Conservation (phyloP, 78 protist species). For the Chrysochromulina parva region DNA sequence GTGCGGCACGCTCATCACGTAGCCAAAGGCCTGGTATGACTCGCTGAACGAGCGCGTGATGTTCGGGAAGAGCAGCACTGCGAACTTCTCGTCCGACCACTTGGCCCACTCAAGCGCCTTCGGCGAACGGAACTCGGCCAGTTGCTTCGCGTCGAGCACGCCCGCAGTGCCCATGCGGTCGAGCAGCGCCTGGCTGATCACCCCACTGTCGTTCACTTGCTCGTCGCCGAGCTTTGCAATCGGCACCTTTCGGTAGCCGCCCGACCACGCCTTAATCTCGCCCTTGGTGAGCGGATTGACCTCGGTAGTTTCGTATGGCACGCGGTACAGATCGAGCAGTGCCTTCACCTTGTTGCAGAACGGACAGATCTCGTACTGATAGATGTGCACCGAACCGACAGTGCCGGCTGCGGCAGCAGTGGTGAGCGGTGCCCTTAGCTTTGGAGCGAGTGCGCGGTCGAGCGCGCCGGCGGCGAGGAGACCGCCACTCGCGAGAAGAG, state of each 20-base stretch:
- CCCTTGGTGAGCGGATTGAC: conserved; percentile 10
- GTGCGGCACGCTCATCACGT: neutral
- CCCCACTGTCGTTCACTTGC: neutral
- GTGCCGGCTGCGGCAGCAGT: neutral
- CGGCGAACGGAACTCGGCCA: neutral
- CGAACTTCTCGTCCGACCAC: neutral
- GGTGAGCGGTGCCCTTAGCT: neutral
- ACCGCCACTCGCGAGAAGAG: neutral
- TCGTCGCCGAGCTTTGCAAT: neutral
- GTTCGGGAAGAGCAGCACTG: conserved; percentile 1
- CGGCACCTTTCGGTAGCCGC: neutral
- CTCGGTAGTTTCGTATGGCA: neutral
- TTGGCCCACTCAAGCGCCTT: neutral
- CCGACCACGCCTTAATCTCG: neutral
- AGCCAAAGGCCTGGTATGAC: neutral
- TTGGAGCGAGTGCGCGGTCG: neutral
- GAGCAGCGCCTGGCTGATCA: neutral
- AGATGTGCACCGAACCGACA: neutral
- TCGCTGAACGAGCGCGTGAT: neutral
- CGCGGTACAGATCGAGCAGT: neutral
- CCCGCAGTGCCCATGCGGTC: neutral
- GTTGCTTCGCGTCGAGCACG: neutral
- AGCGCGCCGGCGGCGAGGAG: neutral
- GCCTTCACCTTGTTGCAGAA: conserved; percentile 26
- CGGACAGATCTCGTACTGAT: neutral